These are phyloP conservation scores for Aureobasidium sp. DNA, from an alignment of 2,329 filamentous ascomycete species.

Conservation along the genomic window DNA sequence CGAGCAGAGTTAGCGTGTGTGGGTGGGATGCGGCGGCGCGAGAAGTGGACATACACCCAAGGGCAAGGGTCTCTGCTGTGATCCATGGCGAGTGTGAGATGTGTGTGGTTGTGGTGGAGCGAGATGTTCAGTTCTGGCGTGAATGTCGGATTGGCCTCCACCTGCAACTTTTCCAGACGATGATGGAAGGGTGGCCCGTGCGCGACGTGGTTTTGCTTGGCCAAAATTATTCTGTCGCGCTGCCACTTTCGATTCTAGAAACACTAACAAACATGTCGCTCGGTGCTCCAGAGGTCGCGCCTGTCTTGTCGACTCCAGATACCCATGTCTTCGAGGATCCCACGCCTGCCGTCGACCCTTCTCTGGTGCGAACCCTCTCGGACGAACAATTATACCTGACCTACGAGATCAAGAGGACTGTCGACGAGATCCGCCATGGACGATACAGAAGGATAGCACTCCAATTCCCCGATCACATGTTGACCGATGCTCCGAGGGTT, in stretches of 20 bases:
- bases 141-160: not conserved
- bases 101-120: not conserved
- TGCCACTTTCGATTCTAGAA: not conserved
- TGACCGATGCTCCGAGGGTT: slow-evolving; percentile 74
- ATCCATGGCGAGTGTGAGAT: slow-evolving; percentile 50
- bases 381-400: slow-evolving; percentile 65
- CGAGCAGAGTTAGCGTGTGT: not conserved
- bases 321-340: slow-evolving; percentile 51
- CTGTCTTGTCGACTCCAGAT: slow-evolving; percentile 55
- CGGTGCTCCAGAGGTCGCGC: slow-evolving; percentile 31
- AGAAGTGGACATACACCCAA: slow-evolving; percentile 42
- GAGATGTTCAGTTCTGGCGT: too few relatives aligned
- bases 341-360: slow-evolving; percentile 31
- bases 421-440: slow-evolving; percentile 62
- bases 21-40: too few relatives aligned
- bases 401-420: slow-evolving; percentile 80
- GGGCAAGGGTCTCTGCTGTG: slow-evolving; percentile 95
- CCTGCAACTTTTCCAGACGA: not conserved
- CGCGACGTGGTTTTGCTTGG: not conserved
- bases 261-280: slow-evolving; percentile 15
- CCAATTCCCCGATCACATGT: slow-evolving; percentile 94
- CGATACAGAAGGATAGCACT: slow-evolving; percentile 71
- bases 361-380: slow-evolving; percentile 31
- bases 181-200: not conserved
- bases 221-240: not conserved